Conservation (phyloP, 164 flowering plant species). For the Pachysandra terminalis region DNA sequence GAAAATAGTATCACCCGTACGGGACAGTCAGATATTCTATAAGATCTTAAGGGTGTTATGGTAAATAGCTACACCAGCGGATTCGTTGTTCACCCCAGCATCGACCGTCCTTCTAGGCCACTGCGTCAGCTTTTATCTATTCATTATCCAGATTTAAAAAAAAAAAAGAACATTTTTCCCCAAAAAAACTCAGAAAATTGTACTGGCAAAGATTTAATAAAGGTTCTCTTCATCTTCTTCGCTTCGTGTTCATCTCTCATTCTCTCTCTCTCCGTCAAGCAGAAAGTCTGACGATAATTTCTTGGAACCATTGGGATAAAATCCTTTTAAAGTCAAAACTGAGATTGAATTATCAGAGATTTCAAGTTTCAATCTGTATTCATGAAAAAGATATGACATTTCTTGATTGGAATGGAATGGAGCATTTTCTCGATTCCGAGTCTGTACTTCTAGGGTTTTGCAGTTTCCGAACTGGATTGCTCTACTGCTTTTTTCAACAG, state of each 20-base stretch:
- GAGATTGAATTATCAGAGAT: neutral
- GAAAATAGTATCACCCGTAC: no score
- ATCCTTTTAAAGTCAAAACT: no score
- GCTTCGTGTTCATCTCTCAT: neutral
- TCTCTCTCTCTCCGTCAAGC: neutral
- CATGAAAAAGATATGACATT: neutral
- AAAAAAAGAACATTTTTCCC: neutral
- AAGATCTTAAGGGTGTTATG: neutral
- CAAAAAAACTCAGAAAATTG: neutral
- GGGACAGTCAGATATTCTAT: neutral
- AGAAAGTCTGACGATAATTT: neutral
- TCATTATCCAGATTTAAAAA: constrained; percentile 1
- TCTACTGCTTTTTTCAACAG: neutral
- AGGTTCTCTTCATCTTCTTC: neutral
- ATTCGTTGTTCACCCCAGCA: neutral
- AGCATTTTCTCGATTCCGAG: neutral
- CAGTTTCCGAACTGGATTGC: neutral
- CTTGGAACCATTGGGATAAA: neutral
- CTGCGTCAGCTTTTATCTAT: constrained; percentile 3
- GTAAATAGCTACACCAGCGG: neutral
- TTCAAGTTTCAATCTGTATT: neutral
- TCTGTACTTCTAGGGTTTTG: neutral
- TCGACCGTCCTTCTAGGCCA: neutral
- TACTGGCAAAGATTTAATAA: no score
- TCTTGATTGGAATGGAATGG: neutral